A percentile compares a stretch with the other conserved stretches of the same genome.
These are phyloP conservation scores for Boletus insuetus DNA, from an alignment of 768 basidiomycete genomes.

Conservation along the genomic window DNA sequence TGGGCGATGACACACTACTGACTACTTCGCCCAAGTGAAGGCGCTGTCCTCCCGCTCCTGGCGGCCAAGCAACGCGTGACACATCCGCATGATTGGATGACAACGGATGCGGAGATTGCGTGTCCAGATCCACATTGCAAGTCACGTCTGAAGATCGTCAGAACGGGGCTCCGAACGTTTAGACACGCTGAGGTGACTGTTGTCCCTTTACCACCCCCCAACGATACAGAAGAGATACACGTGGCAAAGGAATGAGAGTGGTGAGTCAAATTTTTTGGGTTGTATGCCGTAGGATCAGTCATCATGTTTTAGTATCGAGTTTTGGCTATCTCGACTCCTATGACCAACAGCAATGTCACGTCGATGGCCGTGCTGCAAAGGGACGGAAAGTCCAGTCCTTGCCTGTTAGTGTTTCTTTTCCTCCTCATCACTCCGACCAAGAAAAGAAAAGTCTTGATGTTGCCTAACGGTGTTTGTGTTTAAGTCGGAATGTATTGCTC, in stretches of 20 bases:
- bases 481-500: too few relatives aligned
- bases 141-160: conserved; percentile 49
- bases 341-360: too few relatives aligned
- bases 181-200: conserved; percentile 53
- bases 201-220: conserved; percentile 31
- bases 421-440: too few relatives aligned
- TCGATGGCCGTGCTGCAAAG: too few relatives aligned
- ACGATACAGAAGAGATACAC: neutral
- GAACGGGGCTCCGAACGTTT: conserved; percentile 52
- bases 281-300: too few relatives aligned
- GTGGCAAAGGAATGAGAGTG: neutral
- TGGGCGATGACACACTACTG: neutral
- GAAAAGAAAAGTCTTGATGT: too few relatives aligned
- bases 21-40: conserved; percentile 29
- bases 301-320: neutral
- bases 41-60: conserved; percentile 60
- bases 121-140: conserved; percentile 69
- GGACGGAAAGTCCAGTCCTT: too few relatives aligned
- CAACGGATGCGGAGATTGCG: conserved; percentile 60
- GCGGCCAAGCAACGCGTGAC: conserved; percentile 63
- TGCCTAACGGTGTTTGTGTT: too few relatives aligned
- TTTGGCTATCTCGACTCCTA: too few relatives aligned
- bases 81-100: conserved; percentile 63
- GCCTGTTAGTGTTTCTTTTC: too few relatives aligned
- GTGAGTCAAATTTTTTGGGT: neutral